These are phyloP conservation scores for Tuctoria greenei DNA, from an alignment of 176 grass and related monocot genomes.

Conservation along the genomic window DNA sequence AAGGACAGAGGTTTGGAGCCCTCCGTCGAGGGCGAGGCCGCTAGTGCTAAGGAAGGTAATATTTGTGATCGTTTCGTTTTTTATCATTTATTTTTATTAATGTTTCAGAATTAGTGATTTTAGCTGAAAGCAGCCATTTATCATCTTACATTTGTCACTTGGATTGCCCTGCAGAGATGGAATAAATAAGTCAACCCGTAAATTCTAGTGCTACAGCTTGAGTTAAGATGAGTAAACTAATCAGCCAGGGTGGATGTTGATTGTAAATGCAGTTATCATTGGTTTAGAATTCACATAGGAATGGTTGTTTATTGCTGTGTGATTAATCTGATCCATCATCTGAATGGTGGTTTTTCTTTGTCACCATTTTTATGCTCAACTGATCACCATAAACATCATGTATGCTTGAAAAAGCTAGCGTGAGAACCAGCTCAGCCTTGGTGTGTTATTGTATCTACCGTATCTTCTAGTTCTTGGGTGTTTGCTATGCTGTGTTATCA, in stretches of 20 bases:
- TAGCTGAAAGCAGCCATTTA: not conserved
- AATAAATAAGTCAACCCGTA: not conserved
- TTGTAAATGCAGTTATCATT: not conserved
- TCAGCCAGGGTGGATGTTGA: not conserved
- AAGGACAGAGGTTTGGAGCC: conserved; percentile 43
- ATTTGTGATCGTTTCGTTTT: not conserved
- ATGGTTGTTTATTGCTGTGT: not conserved
- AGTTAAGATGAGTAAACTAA: not conserved
- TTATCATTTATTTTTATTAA: conserved; percentile 1
- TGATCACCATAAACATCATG: not conserved
- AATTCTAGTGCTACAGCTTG: not conserved
- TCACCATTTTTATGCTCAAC: not conserved
- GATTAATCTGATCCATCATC: not conserved
- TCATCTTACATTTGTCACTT: not conserved
- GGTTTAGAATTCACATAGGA: not conserved
- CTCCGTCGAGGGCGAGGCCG: conserved; percentile 12
- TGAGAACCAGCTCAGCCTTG: not conserved
- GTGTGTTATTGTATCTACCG: not conserved
- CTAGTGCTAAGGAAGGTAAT: conserved; percentile 26
- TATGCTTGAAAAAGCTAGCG: not conserved
- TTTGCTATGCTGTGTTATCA: not conserved
- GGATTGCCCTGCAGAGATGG: not conserved
- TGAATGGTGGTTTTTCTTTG: not conserved
- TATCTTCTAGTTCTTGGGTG: not conserved
- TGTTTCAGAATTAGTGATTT: not conserved